Base-by-base conservation (phyloP, 163 green algal genomes). In the Chlorella variabilis region DNA sequence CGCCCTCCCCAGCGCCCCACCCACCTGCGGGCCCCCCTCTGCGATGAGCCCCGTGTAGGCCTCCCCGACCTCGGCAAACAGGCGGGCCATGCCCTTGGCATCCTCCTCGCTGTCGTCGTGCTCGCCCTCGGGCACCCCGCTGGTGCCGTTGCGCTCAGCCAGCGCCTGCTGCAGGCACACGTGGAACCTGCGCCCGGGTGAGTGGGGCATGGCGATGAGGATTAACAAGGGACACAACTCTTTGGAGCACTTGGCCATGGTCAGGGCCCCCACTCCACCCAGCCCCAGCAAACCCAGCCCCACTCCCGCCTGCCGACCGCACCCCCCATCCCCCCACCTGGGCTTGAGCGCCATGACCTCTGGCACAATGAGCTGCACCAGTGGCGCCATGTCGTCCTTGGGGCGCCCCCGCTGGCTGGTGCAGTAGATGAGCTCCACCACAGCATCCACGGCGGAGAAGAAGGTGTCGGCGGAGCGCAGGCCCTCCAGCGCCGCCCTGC, bases 31-130 rank as follows among this genome's bases (percentile, higher is more conserved):
- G 2, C 71, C 54, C 4, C 71, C 71, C 54, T 79, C 71, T 39
- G 71, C 87, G 21, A 98, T 93, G 38, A 97, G 87, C 42, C 85
- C 81, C 4, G 92, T 88, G 89, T 97, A 98, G 6, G 94, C 93
- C 89, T 98, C 95, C 2, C 90, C 95, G 2, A 98, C 91, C 83
- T 98, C 95, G 2, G 93, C 93, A 92, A 98, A 98, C 49, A 98
- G 88, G 9, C 95, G 88, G 3, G 94, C 95, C 87, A 98, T 96
- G 85, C 93, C 94, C 38, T 92, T 87, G 20, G 85, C 81, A 17
- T 91, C 85, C 69, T 90, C 82, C 48, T 96, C 91, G 67, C 91
- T 83, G 33, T 91, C 87, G 27, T 86, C 86, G 59, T 65, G 70
- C 4, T 85, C 84, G 2, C 75, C 82, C 38, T 87, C 80, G 56